These are phyloP conservation scores for Jamesozyma rosinii DNA, from an alignment of 805 yeast species.

Conservation along the genomic window DNA sequence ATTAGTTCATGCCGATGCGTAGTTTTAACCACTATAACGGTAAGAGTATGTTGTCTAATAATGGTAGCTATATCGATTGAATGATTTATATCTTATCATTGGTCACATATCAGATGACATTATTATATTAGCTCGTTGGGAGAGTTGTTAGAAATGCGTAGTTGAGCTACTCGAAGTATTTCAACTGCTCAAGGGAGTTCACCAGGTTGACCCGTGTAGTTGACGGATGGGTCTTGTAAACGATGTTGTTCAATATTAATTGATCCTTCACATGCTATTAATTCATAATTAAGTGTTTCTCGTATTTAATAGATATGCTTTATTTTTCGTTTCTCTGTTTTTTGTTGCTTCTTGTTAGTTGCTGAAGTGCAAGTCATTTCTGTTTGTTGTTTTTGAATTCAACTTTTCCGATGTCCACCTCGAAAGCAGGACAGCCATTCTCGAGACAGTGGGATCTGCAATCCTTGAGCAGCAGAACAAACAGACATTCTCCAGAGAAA, in stretches of 20 bases:
- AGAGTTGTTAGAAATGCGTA: not conserved
- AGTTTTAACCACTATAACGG: not conserved
- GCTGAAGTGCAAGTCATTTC: not conserved
- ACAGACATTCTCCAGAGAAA: no score
- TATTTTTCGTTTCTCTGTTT: not conserved
- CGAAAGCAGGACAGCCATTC: not conserved
- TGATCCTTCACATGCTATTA: not conserved
- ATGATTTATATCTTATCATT: not conserved
- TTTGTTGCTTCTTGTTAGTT: not conserved
- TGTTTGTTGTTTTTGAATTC: not conserved
- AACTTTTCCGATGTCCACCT: not conserved
- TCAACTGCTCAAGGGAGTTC: not conserved
- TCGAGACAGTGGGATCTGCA: no score
- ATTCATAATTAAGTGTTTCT: not conserved
- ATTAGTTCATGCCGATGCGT: not conserved
- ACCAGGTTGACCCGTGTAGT: not conserved
- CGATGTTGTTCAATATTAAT: not conserved
- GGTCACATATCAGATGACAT: not conserved
- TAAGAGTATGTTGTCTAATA: not conserved
- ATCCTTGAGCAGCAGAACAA: no score
- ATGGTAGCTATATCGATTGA: not conserved
- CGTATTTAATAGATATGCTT: not conserved
- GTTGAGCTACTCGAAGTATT: not conserved
- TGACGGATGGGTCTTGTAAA: not conserved
- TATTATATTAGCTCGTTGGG: not conserved